Evolutionary conservation across 495 filamentous ascomycete species (phyloP).

Genomic region (Podospora didyma): DNA sequence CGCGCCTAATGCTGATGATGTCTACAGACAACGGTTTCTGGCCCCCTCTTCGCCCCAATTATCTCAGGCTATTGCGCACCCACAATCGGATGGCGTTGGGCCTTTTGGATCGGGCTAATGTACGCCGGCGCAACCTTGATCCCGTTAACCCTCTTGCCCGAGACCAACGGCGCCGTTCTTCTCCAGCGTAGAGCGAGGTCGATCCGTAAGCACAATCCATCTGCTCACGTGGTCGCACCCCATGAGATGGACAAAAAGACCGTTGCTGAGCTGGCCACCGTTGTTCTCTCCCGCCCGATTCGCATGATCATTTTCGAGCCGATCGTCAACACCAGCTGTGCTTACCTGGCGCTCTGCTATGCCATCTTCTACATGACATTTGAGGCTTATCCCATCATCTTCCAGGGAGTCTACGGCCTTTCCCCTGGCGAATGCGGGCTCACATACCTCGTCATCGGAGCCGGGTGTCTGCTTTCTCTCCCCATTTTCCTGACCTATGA

Average conservation of each 20-base stretch:
- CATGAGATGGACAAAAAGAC: conserved; percentile 32
- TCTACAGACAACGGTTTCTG: conserved; percentile 58
- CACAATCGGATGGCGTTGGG: conserved; percentile 61
- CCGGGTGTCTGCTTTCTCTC: conserved; percentile 42
- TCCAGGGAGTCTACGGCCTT: conserved; percentile 44
- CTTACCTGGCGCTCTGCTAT: conserved; percentile 67
- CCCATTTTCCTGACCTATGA: conserved; percentile 50
- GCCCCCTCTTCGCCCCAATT: conserved; percentile 63
- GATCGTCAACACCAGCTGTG: conserved; percentile 56
- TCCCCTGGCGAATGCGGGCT: conserved; percentile 42
- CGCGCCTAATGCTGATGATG: not conserved
- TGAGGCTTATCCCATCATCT: conserved; percentile 63
- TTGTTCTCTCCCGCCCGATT: conserved; percentile 37
- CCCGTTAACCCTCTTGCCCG: conserved; percentile 51
- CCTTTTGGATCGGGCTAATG: conserved; percentile 60
- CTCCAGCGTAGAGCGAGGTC: conserved; percentile 51
- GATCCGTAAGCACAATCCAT: conserved; percentile 45
- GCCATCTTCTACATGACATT: conserved; percentile 76
- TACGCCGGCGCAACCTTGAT: conserved; percentile 46
- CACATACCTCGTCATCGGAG: conserved; percentile 44
- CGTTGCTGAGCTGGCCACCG: conserved; percentile 29
- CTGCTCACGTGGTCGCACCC: conserved; percentile 28
- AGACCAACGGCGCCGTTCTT: conserved; percentile 60
- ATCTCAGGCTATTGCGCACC: conserved; percentile 61
- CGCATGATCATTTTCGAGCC: conserved; percentile 42